Base-by-base conservation (phyloP, 768 basidiomycete genomes). In the Chiua virens region DNA sequence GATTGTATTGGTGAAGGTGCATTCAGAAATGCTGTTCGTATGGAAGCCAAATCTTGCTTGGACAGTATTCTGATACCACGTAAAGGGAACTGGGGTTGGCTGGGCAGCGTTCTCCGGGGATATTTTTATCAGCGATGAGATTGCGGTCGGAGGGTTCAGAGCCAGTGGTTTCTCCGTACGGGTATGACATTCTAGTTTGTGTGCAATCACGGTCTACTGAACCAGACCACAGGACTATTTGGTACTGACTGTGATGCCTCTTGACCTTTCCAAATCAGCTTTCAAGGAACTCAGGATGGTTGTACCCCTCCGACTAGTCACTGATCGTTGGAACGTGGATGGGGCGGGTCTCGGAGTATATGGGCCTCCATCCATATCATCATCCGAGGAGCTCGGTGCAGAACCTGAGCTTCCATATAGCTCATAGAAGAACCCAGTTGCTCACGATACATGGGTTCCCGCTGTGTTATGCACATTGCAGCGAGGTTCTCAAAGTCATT, bases 71-170 rank as follows among this genome's bases (percentile, higher is more conserved):
- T 53, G 44, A 64, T 43, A 38, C 28, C 36, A 14, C 20, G 21
- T 45, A 13, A 64, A 87, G 85, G 82, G 76, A n/a, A 81, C 82
- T 58, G 85, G 84, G 1, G 65, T 77, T n/a, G 78, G 76, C 18
- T 86, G 80, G 79, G 73, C 77, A 11, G 74, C 81, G 2, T 89
- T 82, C 57, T 74, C 71, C 18, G 87, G 88, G 9, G 80, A 87
- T 50, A 80, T 89, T 18, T 64, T 56, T n/a, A 74, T 86, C 23
- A 68, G 71, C 42, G 66, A 74, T 4, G 61, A 69, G 8, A 67
- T 84, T 46, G 79, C 74, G 45, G 71, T 84, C 13, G 71, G 77
- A n/a, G 85, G 83, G 0, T 89, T 90, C 66, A 81, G 67, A 59
- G 82, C 84, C 4, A 78, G 79, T 20, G 87, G 85, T 9, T 72